Evolutionary conservation across 179 eudicot genomes (phyloP), one percentile per base, ranked within the genome.

Genomic region (Camellia oleifera): DNA sequence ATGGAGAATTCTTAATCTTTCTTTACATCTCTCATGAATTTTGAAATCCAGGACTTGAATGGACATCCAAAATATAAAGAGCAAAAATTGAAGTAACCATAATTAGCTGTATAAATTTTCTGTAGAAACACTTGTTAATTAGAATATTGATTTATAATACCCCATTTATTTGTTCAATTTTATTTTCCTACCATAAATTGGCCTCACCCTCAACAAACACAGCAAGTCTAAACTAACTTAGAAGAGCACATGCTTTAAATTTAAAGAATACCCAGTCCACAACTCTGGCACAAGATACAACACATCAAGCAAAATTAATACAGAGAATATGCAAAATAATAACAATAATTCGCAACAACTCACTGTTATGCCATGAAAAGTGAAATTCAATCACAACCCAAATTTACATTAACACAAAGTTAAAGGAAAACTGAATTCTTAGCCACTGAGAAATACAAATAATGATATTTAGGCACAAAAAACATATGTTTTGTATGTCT

Each of bases 241-340:
- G 63, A 75, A 50, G 17, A 75, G 53, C 53, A 60, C 67, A 60
- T 58, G 14, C 57, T 17, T 58, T 75, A n/a, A 14, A 58, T 17
- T 58, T 75, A n/a, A 14, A 58, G 53, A 75, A 75, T 17, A 61
- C 53, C 14, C 67, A 57, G 5, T 75, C 65, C 78, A 44, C 67
- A 46, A 14, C 23, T 6, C 77, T 8, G 52, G 48, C 53, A 45
- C 50, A 74, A 14, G 53, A 42, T 45, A 61, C 12, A 61, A 11
- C 45, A 4, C 5, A 20, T 72, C 7, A 72, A 4, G 52, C 52
- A 48, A 48, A 48, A 7, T 7, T 48, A 2, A 48, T 48, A 4
- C 3, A 68, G n/a, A 68, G 13, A 1, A 65, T 20, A 64, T 17
- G 32, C 26, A 14, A 74, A 32, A 32, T 32, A 32, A 32, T 32